phyloP scores from a whole-genome alignment of 176 grass and related monocot genomes.

The Oryza officinalis region DNA sequence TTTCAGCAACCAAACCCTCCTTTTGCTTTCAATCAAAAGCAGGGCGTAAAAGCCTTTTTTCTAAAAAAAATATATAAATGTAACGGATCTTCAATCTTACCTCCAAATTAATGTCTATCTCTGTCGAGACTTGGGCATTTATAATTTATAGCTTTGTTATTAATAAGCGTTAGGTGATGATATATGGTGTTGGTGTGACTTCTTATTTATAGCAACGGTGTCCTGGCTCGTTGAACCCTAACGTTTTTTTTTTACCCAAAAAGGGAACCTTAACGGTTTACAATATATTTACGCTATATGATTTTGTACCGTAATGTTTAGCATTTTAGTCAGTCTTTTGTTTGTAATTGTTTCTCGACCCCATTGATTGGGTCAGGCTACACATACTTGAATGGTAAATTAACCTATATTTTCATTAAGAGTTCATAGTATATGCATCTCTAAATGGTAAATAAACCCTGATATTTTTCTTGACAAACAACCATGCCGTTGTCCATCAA shows the following conservation, averaged over 20 bases:
- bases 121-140: background rate
- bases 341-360: background rate
- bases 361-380: background rate
- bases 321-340: background rate
- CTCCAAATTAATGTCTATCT: background rate
- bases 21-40: too few relatives aligned
- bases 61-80: too few relatives aligned
- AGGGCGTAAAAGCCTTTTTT: too few relatives aligned
- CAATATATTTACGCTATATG: background rate
- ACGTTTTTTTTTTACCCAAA: background rate
- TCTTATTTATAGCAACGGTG: background rate
- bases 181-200: background rate
- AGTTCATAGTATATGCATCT: background rate
- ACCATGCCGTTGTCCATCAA: background rate
- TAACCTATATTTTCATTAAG: background rate
- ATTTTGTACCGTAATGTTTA: background rate
- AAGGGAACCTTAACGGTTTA: background rate
- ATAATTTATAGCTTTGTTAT: background rate
- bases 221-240: background rate
- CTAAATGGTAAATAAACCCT: background rate
- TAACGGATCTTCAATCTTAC: too few relatives aligned
- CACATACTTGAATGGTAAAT: background rate
- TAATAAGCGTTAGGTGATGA: background rate
- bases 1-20: too few relatives aligned
- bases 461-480: background rate